A percentile compares a stretch with the other conserved stretches of the same genome.
These are phyloP conservation scores for Annulohypoxylon truncatum DNA, from an alignment of 2,329 filamentous ascomycete genomes.

Conservation along the genomic window DNA sequence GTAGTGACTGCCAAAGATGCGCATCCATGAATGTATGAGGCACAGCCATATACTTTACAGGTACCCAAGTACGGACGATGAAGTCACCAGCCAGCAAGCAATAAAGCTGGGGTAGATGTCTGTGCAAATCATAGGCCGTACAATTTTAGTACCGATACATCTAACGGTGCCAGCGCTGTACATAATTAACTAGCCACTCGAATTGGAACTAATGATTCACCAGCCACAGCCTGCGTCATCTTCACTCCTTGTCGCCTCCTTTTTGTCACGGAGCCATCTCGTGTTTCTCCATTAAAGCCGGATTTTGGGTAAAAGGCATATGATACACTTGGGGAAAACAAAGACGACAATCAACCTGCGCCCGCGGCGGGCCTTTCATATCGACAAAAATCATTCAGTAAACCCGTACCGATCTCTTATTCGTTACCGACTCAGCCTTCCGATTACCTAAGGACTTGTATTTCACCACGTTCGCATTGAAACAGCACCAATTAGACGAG, in stretches of 20 bases:
- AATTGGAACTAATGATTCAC: conserved; percentile 12
- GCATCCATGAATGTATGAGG: neutral
- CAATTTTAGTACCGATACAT: conserved; percentile 24
- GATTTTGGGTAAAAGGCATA: conserved; percentile 26
- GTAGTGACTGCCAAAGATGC: neutral
- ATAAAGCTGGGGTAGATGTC: conserved; percentile 21
- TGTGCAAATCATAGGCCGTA: conserved; percentile 12
- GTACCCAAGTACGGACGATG: conserved; percentile 28
- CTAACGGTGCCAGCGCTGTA: neutral
- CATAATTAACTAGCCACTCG: conserved; percentile 2
- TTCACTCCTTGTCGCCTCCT: conserved; percentile 35
- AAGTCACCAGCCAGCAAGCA: conserved; percentile 15
- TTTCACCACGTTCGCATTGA: conserved; percentile 6
- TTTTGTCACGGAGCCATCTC: conserved; percentile 31
- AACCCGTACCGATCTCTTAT: neutral
- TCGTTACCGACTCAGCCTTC: neutral
- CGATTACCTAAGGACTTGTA: neutral
- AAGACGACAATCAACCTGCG: conserved; percentile 28
- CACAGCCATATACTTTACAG: conserved; percentile 19
- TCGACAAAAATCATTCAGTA: neutral
- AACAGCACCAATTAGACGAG: neutral
- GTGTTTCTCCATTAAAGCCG: conserved; percentile 23
- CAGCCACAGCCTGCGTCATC: conserved; percentile 48
- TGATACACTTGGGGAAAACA: conserved; percentile 21
- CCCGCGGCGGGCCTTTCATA: conserved; percentile 13